A percentile compares a stretch with the other conserved stretches of the same genome.
These are phyloP conservation scores for Nakaseomyces sp. DNA, from an alignment of 1,139 yeast species.

Conservation along the genomic window DNA sequence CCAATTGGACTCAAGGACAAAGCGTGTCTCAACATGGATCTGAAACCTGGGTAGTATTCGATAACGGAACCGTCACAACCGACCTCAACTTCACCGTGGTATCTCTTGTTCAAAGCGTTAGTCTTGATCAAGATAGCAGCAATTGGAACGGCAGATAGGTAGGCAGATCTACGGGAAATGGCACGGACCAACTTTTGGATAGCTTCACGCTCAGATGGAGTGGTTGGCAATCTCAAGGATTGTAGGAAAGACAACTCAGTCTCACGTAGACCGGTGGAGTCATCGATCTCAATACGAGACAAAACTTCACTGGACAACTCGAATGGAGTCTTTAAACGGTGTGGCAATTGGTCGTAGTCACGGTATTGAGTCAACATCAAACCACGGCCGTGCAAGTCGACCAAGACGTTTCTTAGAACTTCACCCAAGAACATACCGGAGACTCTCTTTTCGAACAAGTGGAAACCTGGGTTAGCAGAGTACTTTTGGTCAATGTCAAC, in stretches of 20 bases:
- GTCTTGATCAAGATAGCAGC: slow-evolving; percentile 66
- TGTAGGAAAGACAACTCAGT: slow-evolving; percentile 58
- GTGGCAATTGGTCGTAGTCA: slow-evolving; percentile 48
- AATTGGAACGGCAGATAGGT: slow-evolving; percentile 76
- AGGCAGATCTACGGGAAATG: slow-evolving; percentile 77
- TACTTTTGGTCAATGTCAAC: slow-evolving; percentile 49
- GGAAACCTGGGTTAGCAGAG: slow-evolving; percentile 80
- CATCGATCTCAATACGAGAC: slow-evolving; percentile 77
- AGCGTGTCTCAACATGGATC: slow-evolving; percentile 69
- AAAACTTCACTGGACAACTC: slow-evolving; percentile 70
- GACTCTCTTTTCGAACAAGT: slow-evolving; percentile 87
- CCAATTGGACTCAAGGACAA: slow-evolving; percentile 61
- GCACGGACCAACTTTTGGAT: slow-evolving; percentile 70
- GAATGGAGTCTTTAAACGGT: slow-evolving; percentile 66
- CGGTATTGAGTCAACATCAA: slow-evolving; percentile 50
- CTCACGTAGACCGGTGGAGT: slow-evolving; percentile 57
- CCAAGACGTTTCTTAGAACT: slow-evolving; percentile 60
- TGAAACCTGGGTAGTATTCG: slow-evolving; percentile 86
- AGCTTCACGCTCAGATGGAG: slow-evolving; percentile 57
- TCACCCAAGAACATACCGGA: slow-evolving; percentile 95
- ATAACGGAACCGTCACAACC: slow-evolving; percentile 95
- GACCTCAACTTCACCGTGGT: slow-evolving; percentile 66
- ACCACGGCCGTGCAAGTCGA: slow-evolving; percentile 56
- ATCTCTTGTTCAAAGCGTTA: slow-evolving; percentile 44
- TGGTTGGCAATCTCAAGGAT: slow-evolving; percentile 57